Evolutionary conservation across 148 eudicot species (phyloP), one percentile per base, ranked within the genome.

Genomic region (Salicornia ramosissima): DNA sequence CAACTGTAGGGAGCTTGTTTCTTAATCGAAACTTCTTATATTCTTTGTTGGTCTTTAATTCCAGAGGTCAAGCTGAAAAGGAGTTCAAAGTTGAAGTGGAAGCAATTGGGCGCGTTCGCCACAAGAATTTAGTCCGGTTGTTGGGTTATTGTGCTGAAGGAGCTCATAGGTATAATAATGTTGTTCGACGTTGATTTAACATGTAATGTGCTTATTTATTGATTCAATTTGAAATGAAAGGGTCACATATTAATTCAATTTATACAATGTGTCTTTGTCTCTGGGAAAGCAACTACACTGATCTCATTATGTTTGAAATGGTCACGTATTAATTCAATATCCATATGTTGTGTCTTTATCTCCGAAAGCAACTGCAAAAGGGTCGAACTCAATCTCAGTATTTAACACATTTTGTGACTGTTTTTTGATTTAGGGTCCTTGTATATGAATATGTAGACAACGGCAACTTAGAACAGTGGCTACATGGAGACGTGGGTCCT

Each of bases 61-160:
- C 59, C 82, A 92, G 97, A 82, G 96, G 97, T 64, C 97, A 92
- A 78, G 97, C 97, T 21, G 97, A 92, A 80, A 92, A 78, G 67
- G 97, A 92, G 79, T 92, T 92, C 64, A 89, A 87, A 80, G 96
- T 92, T 46, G 97, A 92, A 80, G 97, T 92, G 30, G 97, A 92
- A 81, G 91, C 89, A 12, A 92, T 92, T 73, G 97, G 97, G 59
- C 91, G 96, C 6, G 97, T 92, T 63, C 81, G 97, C 50, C 97
- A 92, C 65, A 92, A 92, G 85, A 87, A 86, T 83, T 81, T 92
- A 74, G 97, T 92, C 72, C 80, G 91, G 66, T 72, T 92, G 80
- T 79, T 92, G 24, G 97, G 97, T 36, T 92, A 92, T 73, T 92
- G 97, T 74, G 97, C 86, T 39, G 97, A 92, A 83, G 97, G 96